Evolutionary conservation across 2,329 filamentous ascomycete species (phyloP).

Genomic region (Hypomyces rosellus): DNA sequence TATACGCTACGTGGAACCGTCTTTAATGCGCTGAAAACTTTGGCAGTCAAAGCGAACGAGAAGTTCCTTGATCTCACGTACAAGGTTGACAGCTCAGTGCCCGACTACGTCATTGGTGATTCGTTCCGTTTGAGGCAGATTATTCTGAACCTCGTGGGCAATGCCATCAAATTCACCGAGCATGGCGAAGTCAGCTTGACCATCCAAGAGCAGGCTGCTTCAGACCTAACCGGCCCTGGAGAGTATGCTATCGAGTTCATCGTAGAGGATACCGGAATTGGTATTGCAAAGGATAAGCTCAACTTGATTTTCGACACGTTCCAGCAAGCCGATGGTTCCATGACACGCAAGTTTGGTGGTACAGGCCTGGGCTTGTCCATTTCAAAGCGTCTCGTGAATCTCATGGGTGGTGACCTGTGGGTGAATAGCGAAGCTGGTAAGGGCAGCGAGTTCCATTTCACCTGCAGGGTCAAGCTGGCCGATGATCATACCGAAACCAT

Average conservation of each 20-base stretch:
- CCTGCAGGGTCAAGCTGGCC: slow-evolving; percentile 81
- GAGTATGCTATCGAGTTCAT: slow-evolving; percentile 95
- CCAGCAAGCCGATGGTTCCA: slow-evolving; percentile 96
- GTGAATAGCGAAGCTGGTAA: slow-evolving; percentile 87
- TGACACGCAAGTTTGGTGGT: slow-evolving; percentile 91
- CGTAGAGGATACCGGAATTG: slow-evolving; percentile 93
- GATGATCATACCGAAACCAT: slow-evolving; percentile 72
- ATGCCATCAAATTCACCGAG: slow-evolving; percentile 98
- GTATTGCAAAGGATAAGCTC: slow-evolving; percentile 90
- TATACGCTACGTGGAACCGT: slow-evolving; percentile 92
- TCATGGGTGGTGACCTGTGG: slow-evolving; percentile 97
- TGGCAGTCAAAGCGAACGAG: slow-evolving; percentile 96
- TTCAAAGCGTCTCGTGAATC: slow-evolving; percentile 86
- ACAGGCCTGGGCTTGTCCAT: slow-evolving; percentile 92
- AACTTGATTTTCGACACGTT: slow-evolving; percentile 98
- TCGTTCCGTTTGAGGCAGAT: slow-evolving; percentile 95
- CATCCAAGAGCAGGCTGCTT: slow-evolving; percentile 64
- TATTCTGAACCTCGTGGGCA: slow-evolving; percentile 93
- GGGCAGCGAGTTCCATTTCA: slow-evolving; percentile 95
- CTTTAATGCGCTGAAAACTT: slow-evolving; percentile 92
- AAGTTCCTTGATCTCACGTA: slow-evolving; percentile 90
- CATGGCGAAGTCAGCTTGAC: slow-evolving; percentile 91
- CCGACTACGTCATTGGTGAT: slow-evolving; percentile 92
- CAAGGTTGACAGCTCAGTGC: slow-evolving; percentile 86
- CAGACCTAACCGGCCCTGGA: slow-evolving; percentile 57